A percentile compares a stretch with the other conserved stretches of the same genome.
These are phyloP conservation scores for Xylaria sp. DNA, from an alignment of 2,329 filamentous ascomycete species.

Conservation along the genomic window DNA sequence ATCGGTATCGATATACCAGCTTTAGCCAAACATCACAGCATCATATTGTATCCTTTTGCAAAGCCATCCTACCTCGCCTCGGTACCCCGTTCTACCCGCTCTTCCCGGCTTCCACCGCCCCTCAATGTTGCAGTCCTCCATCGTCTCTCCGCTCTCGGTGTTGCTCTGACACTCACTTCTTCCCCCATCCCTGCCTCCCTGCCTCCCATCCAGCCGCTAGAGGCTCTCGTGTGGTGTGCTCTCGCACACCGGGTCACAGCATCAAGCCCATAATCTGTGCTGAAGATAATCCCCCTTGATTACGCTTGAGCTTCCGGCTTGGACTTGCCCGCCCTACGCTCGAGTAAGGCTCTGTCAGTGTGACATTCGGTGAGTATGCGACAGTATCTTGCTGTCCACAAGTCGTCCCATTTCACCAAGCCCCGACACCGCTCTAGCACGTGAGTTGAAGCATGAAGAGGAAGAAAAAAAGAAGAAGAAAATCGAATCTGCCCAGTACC, in stretches of 20 bases:
- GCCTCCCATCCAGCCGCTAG: slow-evolving; percentile 1
- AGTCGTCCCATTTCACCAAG: not conserved
- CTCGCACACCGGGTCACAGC: slow-evolving; percentile 19
- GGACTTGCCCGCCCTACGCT: slow-evolving; percentile 3
- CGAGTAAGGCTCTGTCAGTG: not conserved
- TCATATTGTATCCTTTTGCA: not conserved
- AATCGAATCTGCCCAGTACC: not conserved
- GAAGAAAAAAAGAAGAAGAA: not conserved
- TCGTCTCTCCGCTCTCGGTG: slow-evolving; percentile 34
- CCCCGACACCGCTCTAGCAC: not conserved
- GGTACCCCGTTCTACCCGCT: slow-evolving; percentile 1
- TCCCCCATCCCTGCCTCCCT: too few species aligned
- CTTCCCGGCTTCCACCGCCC: slow-evolving; percentile 2
- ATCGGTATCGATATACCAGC: not conserved
- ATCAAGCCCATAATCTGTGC: not conserved
- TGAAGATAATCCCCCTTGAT: not conserved
- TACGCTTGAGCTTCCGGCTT: not conserved
- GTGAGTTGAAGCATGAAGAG: not conserved
- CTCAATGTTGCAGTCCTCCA: slow-evolving; percentile 22
- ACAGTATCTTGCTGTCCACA: not conserved
- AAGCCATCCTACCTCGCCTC: not conserved
- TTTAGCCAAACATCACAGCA: not conserved
- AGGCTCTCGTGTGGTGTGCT: slow-evolving; percentile 20
- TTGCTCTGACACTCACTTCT: slow-evolving; percentile 11
- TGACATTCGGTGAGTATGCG: slow-evolving; percentile 18